Percentiles rank a stretch among this genome's conserved stretches.
Evolutionary conservation across 2,329 filamentous ascomycete species (phyloP).

Genomic region (Colletotrichum musicola): DNA sequence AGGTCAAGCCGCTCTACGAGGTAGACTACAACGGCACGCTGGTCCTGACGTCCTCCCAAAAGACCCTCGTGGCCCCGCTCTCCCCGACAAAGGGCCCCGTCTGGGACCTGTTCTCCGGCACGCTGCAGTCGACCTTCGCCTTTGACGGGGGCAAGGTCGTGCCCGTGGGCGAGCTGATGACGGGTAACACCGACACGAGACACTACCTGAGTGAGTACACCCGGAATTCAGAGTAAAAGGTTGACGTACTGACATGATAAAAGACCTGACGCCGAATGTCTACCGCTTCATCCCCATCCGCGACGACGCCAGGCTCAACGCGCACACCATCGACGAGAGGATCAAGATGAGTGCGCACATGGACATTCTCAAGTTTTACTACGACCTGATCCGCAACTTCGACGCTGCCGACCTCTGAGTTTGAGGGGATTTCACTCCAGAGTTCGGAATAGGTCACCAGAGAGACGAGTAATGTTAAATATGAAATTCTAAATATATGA

Average conservation of each 20-base stretch:
- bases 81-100: constrained; percentile 26
- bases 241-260: background rate
- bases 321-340: constrained; percentile 36
- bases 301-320: constrained; percentile 14
- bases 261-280: constrained; percentile 24
- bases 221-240: no score
- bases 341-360: constrained; percentile 31
- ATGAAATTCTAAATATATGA: constrained; percentile 19
- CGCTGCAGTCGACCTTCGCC: constrained; percentile 31
- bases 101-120: constrained; percentile 33
- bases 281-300: constrained; percentile 34
- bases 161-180: constrained; percentile 34
- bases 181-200: constrained; percentile 35
- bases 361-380: constrained; percentile 35
- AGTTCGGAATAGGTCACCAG: background rate
- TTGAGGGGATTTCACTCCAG: background rate
- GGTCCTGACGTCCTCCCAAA: constrained; percentile 25
- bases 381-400: constrained; percentile 36
- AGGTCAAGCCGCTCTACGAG: constrained; percentile 23
- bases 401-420: constrained; percentile 18
- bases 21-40: constrained; percentile 34
- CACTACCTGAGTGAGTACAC: constrained; percentile 29
- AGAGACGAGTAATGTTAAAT: no score
- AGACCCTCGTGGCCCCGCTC: constrained; percentile 29
- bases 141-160: constrained; percentile 32